Percentiles rank a stretch among this genome's conserved stretches.
These are phyloP conservation scores for Magnolia officinalis DNA, from an alignment of 164 flowering plant genomes.

Conservation along the genomic window DNA sequence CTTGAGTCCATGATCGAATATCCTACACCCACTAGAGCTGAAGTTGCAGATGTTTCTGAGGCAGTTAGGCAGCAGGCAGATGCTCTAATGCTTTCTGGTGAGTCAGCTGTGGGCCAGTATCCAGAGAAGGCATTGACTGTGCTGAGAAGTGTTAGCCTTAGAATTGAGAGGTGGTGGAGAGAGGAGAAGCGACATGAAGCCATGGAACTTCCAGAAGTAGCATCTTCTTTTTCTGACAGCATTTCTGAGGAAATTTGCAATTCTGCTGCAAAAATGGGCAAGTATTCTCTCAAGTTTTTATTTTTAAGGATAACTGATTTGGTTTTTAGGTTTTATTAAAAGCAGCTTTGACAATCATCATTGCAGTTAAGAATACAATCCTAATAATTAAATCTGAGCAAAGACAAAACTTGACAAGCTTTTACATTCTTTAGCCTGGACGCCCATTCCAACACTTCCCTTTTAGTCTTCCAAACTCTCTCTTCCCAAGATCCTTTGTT, in stretches of 20 bases:
- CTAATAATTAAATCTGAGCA: too few species aligned
- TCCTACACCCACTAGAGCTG: slow-evolving; percentile 98
- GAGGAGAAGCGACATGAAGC: slow-evolving; percentile 80
- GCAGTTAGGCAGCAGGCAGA: slow-evolving; percentile 92
- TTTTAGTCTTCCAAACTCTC: too few species aligned
- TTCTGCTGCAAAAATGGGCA: slow-evolving; percentile 98
- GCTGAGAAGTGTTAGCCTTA: slow-evolving; percentile 79
- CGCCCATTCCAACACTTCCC: too few species aligned
- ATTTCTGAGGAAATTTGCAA: slow-evolving; percentile 95
- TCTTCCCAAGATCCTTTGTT: too few species aligned
- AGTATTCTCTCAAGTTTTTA: slow-evolving; percentile 6
- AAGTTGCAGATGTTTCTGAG: slow-evolving; percentile 98
- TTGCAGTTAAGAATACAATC: too few species aligned
- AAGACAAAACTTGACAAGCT: too few species aligned
- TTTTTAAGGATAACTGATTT: too few species aligned
- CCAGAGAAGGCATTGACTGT: slow-evolving; percentile 92
- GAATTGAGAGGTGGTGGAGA: slow-evolving; percentile 97
- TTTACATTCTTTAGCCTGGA: too few species aligned
- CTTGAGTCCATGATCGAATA: slow-evolving; percentile 98
- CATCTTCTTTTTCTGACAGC: slow-evolving; percentile 68
- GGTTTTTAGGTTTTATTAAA: too few species aligned
- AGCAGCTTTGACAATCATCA: too few species aligned
- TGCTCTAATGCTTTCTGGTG: slow-evolving; percentile 98
- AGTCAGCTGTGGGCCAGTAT: slow-evolving; percentile 95
- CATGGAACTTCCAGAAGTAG: slow-evolving; percentile 58